phyloP scores from a whole-genome alignment of 768 basidiomycete genomes.

The Trametes cingulata region DNA sequence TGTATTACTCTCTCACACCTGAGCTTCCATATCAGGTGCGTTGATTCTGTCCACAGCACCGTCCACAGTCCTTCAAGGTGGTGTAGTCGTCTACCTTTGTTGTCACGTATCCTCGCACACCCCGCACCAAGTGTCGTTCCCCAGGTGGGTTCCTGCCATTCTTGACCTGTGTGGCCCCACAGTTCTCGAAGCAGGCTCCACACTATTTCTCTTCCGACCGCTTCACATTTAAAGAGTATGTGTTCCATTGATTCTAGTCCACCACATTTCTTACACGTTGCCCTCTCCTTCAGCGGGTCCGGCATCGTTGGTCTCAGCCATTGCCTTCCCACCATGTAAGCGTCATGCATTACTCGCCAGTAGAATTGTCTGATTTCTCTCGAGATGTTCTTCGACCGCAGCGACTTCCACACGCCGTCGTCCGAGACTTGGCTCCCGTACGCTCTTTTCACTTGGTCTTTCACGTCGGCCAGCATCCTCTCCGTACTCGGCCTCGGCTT shows the following conservation, averaged over 20 bases:
- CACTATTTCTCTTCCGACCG: not conserved
- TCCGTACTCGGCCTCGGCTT: not conserved
- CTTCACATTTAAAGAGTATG: not conserved
- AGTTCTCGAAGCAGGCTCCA: not conserved
- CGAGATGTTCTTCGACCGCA: not conserved
- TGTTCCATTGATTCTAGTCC: not conserved
- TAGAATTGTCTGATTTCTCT: not conserved
- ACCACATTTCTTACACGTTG: not conserved
- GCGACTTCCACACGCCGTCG: not conserved
- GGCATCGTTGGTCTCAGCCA: not conserved
- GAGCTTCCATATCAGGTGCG: conserved; percentile 7
- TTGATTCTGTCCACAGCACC: not conserved
- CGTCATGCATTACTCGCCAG: conserved; percentile 4
- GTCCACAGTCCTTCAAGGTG: not conserved
- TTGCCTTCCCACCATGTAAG: not conserved
- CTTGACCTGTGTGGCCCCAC: not conserved
- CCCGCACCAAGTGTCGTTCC: not conserved
- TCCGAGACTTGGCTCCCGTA: not conserved
- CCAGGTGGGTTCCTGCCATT: not conserved
- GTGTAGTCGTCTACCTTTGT: not conserved
- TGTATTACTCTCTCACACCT: conserved; percentile 2
- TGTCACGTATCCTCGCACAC: not conserved
- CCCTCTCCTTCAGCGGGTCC: not conserved
- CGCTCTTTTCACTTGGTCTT: not conserved
- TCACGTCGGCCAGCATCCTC: not conserved